Base-by-base conservation (phyloP, 106 monocot genomes). In the Dendrobium catenatum region DNA sequence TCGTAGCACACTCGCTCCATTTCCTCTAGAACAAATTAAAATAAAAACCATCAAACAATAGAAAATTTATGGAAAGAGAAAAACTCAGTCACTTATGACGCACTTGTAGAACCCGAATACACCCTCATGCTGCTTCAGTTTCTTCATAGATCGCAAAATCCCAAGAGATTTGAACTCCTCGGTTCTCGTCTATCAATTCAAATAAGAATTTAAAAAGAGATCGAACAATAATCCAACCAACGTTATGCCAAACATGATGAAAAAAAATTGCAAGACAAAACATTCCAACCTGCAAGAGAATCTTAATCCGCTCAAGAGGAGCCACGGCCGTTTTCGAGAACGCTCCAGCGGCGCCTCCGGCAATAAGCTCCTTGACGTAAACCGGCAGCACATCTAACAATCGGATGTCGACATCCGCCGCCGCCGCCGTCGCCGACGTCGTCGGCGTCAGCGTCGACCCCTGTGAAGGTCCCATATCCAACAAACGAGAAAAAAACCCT, bases 1-100 rank as follows among this genome's bases (percentile, higher is more conserved):
- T 41, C 97, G 89, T 81, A 92, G 87, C 46, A 97, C 97, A 56
- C 97, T 94, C 67, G 96, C 96, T 0, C 97, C 91, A 89, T 97
- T 97, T 80, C 97, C 97, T 72, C 97, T 97, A 82, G 72, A 79
- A 75, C 15, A 70, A 54, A 74, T 5, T 78, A 83, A 78, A 74
- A 58, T 19, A 18, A 43, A 66, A 68, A 83, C 4, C 41, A 20
- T 49, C 46, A 76, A 76, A 26, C 49, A 46, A 49, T 70, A 37
- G 27, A 37, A 37, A 70, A 51, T 13, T 51, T 13, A 10, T 46
- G 9, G 8, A 6, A 11, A 5, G 33, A 15, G 11, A 13, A 2
- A 13, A 15, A 70, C 17, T n/a, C 0, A 11, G 20, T 43, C 17
- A 20, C 43, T 20, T 1, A 70, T 37, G 66, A 85, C 88, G 85